These are phyloP conservation scores for Amphichorda felina DNA, from an alignment of 2,329 filamentous ascomycete species.

Conservation along the genomic window DNA sequence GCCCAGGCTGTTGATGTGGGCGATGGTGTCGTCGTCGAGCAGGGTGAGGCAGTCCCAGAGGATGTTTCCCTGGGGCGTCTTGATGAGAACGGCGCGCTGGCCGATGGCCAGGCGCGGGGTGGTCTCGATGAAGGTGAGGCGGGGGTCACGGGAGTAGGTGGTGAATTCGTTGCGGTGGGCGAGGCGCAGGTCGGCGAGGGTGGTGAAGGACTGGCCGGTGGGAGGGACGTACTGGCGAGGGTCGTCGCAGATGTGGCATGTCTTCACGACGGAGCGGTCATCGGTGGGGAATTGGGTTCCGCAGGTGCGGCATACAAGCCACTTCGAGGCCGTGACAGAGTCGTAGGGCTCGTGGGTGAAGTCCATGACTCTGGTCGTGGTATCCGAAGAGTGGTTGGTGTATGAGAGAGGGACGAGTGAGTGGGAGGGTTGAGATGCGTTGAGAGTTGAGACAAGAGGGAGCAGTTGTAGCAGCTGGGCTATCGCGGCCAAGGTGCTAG, in stretches of 20 bases:
- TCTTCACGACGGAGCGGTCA: conserved; percentile 32
- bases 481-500: no score
- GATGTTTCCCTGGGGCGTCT: conserved; percentile 55
- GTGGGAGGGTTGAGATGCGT: no score
- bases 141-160: conserved; percentile 28
- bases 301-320: conserved; percentile 54
- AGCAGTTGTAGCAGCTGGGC: no score
- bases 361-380: no score
- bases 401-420: no score
- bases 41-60: conserved; percentile 71
- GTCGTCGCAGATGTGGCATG: conserved; percentile 64
- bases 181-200: conserved; percentile 29
- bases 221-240: conserved; percentile 56
- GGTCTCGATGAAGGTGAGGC: conserved; percentile 34
- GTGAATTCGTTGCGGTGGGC: conserved; percentile 42
- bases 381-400: no score
- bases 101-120: conserved; percentile 59
- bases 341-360: conserved; percentile 7
- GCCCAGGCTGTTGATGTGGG: conserved; percentile 44
- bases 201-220: conserved; percentile 49
- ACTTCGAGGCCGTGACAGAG: conserved; percentile 6
- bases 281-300: conserved; percentile 49
- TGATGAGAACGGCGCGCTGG: conserved; percentile 59
- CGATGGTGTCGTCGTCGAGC: conserved; percentile 52
- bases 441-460: no score